phyloP scores from a whole-genome alignment of 257 asterid genomes.

The Fraxinus pennsylvanica region DNA sequence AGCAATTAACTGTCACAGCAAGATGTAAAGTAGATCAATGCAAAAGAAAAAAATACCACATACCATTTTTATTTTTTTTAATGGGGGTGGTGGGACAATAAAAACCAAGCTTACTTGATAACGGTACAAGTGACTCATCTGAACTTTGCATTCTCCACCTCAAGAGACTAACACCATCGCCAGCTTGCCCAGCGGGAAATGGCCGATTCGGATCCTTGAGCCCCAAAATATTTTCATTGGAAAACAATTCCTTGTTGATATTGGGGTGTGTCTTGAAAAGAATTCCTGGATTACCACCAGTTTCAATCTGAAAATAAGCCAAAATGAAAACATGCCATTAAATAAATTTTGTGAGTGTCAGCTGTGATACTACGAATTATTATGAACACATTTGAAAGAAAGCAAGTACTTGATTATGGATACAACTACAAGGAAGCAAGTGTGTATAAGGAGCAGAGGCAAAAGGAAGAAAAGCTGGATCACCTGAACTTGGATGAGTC shows the following conservation, averaged over 20 bases:
- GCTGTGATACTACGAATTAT: neutral
- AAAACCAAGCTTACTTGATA: conserved; percentile 65
- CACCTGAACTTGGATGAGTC: conserved; percentile 92
- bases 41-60: neutral
- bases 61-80: neutral
- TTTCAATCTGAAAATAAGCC: conserved; percentile 64
- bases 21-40: conserved; percentile 16
- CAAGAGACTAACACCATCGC: conserved; percentile 81
- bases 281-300: conserved; percentile 79
- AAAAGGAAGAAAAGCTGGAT: conserved; percentile 14
- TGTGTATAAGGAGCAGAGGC: conserved; percentile 7
- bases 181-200: conserved; percentile 74
- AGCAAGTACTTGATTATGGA: neutral
- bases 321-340: conserved; percentile 13
- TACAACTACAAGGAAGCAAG: conserved; percentile 22
- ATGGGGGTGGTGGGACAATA: neutral
- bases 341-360: conserved; percentile 20
- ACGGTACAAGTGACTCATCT: conserved; percentile 82
- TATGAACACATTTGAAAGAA: conserved; percentile 11
- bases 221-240: conserved; percentile 76
- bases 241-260: conserved; percentile 79
- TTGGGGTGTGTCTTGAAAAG: conserved; percentile 90
- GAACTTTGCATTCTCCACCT: conserved; percentile 95
- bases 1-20: conserved; percentile 71
- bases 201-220: conserved; percentile 79